Conservation (phyloP, 2,329 filamentous ascomycete genomes). For the Hymenoscyphus occultus region DNA sequence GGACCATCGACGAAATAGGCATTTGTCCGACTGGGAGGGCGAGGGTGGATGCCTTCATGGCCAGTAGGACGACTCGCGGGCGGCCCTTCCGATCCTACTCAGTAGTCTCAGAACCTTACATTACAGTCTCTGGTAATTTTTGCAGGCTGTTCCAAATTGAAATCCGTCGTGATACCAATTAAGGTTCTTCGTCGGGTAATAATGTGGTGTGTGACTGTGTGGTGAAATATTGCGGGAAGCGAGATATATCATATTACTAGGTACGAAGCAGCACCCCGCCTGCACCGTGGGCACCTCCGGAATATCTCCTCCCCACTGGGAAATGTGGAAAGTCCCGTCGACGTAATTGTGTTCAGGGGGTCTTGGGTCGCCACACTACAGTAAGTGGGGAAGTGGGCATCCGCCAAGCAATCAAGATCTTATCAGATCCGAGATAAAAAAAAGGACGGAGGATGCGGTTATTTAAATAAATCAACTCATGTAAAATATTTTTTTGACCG, state of each 20-base stretch:
- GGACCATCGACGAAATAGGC: background rate
- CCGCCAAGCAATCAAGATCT: background rate
- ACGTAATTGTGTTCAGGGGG: background rate
- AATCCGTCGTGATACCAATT: background rate
- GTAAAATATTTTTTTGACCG: no score
- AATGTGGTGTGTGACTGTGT: background rate
- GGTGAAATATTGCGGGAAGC: background rate
- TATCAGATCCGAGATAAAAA: constrained; percentile 1
- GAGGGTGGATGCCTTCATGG: no score
- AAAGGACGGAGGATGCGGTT: background rate
- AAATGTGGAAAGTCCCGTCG: background rate
- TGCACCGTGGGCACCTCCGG: background rate
- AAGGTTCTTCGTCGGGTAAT: background rate
- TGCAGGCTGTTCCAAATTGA: background rate
- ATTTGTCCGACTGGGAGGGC: background rate
- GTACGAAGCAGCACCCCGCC: background rate
- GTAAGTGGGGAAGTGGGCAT: background rate
- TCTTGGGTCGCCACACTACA: background rate
- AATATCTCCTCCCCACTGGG: background rate
- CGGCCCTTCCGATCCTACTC: background rate
- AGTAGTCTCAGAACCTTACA: no score
- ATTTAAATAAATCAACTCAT: background rate
- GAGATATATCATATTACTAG: background rate
- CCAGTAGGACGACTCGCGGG: background rate
- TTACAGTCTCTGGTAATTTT: no score